Conservation (phyloP, 768 basidiomycete species). For the Sutorius australiensis region DNA sequence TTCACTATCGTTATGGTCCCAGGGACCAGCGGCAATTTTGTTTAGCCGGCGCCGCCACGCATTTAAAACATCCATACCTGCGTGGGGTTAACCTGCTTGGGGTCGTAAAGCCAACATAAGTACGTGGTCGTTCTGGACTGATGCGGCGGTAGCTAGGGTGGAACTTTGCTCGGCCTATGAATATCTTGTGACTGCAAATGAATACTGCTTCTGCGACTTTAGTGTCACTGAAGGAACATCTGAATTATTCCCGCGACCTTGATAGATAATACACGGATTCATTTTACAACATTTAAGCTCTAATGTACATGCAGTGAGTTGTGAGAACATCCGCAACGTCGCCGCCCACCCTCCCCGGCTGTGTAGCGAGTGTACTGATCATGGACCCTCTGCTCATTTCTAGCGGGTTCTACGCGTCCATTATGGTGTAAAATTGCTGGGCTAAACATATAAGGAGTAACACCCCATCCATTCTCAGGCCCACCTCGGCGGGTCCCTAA, state of each 20-base stretch:
- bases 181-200: background rate
- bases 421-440: background rate
- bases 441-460: background rate
- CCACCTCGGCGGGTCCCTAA: conserved; percentile 24
- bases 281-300: background rate
- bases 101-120: background rate
- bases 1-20: background rate
- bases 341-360: background rate
- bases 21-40: background rate
- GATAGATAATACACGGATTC: background rate
- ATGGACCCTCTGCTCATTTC: background rate
- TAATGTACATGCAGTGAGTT: background rate
- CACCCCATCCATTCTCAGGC: conserved; percentile 1
- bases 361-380: background rate
- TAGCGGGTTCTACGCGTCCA: background rate
- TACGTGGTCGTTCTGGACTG: background rate
- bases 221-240: background rate
- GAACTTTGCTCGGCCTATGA: background rate
- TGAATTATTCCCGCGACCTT: background rate
- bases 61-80: background rate
- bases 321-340: background rate
- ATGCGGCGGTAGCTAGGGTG: background rate
- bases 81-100: conserved; percentile 1
- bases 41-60: background rate
- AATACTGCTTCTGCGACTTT: background rate